Evolutionary conservation across 805 yeast species (phyloP).

Genomic region (Torulaspora gathmanii): DNA sequence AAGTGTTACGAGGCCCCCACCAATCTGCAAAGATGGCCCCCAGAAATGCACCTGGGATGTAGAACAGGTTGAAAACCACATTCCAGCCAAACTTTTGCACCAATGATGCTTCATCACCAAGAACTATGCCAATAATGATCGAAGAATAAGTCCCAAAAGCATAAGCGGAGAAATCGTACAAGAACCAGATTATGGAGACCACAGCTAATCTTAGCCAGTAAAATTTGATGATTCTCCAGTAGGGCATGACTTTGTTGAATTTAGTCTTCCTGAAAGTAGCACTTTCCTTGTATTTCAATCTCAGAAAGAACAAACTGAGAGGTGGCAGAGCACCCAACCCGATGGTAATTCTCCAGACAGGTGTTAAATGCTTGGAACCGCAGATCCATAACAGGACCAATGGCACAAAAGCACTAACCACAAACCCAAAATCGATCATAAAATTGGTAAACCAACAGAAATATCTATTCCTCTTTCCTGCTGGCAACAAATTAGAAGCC

Average conservation of each 20-base stretch:
- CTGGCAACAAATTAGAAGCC: constrained; percentile 70
- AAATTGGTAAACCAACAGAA: constrained; percentile 84
- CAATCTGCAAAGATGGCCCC: constrained; percentile 87
- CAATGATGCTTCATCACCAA: constrained; percentile 55
- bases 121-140: constrained; percentile 54
- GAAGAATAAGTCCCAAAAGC: constrained; percentile 84
- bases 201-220: constrained; percentile 76
- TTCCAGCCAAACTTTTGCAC: constrained; percentile 88
- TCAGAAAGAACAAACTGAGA: constrained; percentile 64
- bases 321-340: constrained; percentile 93
- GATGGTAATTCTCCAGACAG: constrained; percentile 87
- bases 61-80: constrained; percentile 79
- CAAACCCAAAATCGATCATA: constrained; percentile 86
- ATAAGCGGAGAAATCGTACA: constrained; percentile 83
- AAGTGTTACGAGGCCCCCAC: constrained; percentile 83
- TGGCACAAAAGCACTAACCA: constrained; percentile 77
- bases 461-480: constrained; percentile 84
- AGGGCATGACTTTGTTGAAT: constrained; percentile 64
- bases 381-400: constrained; percentile 82
- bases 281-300: constrained; percentile 71
- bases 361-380: constrained; percentile 60
- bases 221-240: constrained; percentile 62
- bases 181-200: constrained; percentile 80
- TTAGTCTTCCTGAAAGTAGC: constrained; percentile 64
- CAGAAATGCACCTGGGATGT: constrained; percentile 81